phyloP scores from a whole-genome alignment of 2,329 filamentous ascomycete species.

The Penicillium sp. region DNA sequence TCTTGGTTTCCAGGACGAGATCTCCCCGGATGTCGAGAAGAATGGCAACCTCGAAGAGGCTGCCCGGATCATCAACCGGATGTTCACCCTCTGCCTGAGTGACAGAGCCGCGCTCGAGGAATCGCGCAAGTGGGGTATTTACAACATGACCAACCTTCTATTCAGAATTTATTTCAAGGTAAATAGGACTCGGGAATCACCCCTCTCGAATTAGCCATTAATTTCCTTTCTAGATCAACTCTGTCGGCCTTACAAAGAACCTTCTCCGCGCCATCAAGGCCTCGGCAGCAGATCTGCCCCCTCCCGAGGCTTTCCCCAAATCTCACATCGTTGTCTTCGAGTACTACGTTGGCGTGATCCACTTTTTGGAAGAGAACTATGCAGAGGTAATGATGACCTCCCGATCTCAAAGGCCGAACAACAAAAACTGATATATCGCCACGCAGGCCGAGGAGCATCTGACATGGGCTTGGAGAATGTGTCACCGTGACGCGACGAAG shows the following conservation, averaged over 20 bases:
- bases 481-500: slow-evolving; percentile 68
- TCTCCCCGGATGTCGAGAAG: slow-evolving; percentile 73
- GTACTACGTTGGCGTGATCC: slow-evolving; percentile 92
- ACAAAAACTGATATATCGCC: slow-evolving; percentile 8
- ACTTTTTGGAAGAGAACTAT: slow-evolving; percentile 94
- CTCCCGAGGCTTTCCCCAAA: slow-evolving; percentile 76
- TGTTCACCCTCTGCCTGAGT: slow-evolving; percentile 86
- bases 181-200: slow-evolving; percentile 3
- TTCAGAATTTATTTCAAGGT: slow-evolving; percentile 98
- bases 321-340: slow-evolving; percentile 94
- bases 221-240: slow-evolving; percentile 64
- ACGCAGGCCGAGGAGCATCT: slow-evolving; percentile 75
- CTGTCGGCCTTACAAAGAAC: slow-evolving; percentile 84
- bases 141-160: slow-evolving; percentile 88
- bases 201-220: slow-evolving; percentile 1
- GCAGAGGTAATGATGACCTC: slow-evolving; percentile 57
- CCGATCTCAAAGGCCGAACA: neutral
- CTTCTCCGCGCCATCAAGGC: slow-evolving; percentile 82
- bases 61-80: slow-evolving; percentile 83
- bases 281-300: slow-evolving; percentile 76
- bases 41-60: slow-evolving; percentile 88
- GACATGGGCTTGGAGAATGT: slow-evolving; percentile 78
- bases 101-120: slow-evolving; percentile 85
- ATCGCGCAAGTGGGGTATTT: slow-evolving; percentile 97
- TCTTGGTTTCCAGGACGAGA: slow-evolving; percentile 73